These are phyloP conservation scores for Chlamydomonas asymmetrica DNA, from an alignment of 139 green algal genomes.

Conservation along the genomic window DNA sequence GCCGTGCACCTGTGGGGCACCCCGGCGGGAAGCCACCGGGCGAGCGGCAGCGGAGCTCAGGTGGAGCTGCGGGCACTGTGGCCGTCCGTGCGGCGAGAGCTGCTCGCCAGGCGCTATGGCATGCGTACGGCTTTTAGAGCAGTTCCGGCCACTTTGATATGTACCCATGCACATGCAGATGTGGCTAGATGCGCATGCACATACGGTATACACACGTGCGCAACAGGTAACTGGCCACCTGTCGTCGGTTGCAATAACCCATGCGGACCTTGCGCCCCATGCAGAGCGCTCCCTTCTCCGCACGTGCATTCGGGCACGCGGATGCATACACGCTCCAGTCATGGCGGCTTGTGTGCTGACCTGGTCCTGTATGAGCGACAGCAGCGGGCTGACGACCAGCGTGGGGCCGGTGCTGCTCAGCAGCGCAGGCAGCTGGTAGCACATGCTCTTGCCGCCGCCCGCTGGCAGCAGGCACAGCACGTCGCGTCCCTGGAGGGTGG, in stretches of 20 bases:
- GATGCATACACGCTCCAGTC: too few species aligned
- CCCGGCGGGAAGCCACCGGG: not conserved
- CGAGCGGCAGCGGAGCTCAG: not conserved
- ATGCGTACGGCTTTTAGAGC: too few species aligned
- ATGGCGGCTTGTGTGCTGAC: too few species aligned
- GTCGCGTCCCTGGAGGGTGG: constrained; percentile 64
- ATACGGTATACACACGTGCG: not conserved
- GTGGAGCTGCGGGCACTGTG: not conserved
- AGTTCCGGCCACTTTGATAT: too few species aligned
- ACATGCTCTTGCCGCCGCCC: constrained; percentile 61
- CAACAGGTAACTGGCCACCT: not conserved
- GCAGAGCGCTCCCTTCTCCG: too few species aligned
- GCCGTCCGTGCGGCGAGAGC: not conserved
- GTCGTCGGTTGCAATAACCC: too few species aligned
- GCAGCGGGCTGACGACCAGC: constrained; percentile 69
- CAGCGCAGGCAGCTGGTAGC: constrained; percentile 80
- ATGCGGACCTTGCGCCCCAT: too few species aligned
- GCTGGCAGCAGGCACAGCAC: constrained; percentile 75
- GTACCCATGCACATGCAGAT: constrained; percentile 18
- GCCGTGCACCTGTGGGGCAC: constrained; percentile 31
- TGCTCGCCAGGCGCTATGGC: too few species aligned
- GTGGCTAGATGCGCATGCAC: not conserved
- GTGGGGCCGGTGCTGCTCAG: constrained; percentile 36
- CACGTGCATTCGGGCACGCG: too few species aligned
- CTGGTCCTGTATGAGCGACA: constrained; percentile 77